Evolutionary conservation across 139 green algal species (phyloP).

Genomic region (Bryopsis sp.): DNA sequence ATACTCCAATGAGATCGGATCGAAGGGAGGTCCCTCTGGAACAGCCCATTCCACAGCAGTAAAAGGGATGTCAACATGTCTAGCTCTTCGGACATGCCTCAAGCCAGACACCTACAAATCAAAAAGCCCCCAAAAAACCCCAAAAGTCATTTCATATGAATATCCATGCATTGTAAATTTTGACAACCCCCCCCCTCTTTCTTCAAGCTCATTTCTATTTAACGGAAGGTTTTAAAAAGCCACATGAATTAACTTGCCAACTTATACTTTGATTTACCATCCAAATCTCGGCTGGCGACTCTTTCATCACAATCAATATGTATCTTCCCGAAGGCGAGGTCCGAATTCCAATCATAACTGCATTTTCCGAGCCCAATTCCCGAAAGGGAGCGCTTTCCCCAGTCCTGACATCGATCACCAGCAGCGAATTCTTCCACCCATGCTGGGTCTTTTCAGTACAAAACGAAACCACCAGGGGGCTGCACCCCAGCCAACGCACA

Average conservation of each 20-base stretch:
- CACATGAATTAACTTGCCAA: too few relatives aligned
- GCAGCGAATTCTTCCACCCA: constrained; percentile 45
- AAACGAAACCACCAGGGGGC: constrained; percentile 48
- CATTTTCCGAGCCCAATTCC: constrained; percentile 30
- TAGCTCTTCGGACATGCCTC: constrained; percentile 27
- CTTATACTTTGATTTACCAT: constrained; percentile 26
- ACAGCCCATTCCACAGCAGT: constrained; percentile 67
- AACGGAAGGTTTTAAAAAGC: too few relatives aligned
- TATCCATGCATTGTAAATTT: too few relatives aligned
- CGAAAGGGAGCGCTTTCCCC: constrained; percentile 30
- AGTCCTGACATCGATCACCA: constrained; percentile 49
- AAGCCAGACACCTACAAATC: not conserved
- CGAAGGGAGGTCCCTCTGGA: too few relatives aligned
- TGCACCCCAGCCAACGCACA: constrained; percentile 61
- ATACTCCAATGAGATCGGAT: too few relatives aligned
- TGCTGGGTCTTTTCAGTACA: constrained; percentile 31
- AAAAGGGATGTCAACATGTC: constrained; percentile 70
- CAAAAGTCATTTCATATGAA: too few relatives aligned
- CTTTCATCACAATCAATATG: constrained; percentile 56
- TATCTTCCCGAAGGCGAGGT: constrained; percentile 53
- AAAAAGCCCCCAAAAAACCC: too few relatives aligned
- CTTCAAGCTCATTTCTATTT: too few relatives aligned
- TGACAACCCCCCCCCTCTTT: too few relatives aligned
- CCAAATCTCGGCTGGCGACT: constrained; percentile 68
- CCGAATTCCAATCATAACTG: constrained; percentile 47